Evolutionary conservation across 2,329 filamentous ascomycete species (phyloP).

Genomic region (Daldinia sp.): DNA sequence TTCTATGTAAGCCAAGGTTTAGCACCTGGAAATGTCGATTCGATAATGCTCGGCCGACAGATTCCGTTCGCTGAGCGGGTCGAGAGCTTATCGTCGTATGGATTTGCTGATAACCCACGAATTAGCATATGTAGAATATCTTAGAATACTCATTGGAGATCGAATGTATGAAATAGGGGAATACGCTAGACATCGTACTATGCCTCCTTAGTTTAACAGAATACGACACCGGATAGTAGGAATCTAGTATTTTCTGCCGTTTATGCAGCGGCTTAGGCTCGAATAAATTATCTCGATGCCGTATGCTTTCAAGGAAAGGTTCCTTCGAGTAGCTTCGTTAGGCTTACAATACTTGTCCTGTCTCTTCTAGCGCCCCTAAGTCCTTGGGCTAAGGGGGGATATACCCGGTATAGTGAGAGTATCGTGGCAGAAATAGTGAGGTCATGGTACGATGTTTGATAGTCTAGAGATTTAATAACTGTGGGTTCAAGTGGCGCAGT

Average conservation of each 20-base stretch:
- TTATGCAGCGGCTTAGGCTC: background rate
- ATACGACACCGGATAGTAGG: background rate
- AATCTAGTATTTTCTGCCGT: background rate
- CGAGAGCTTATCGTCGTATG: background rate
- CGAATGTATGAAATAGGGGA: background rate
- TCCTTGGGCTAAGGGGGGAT: background rate
- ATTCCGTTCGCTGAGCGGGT: background rate
- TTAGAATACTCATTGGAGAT: background rate
- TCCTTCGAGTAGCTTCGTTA: constrained; percentile 2
- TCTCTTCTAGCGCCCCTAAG: background rate
- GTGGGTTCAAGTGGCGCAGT: background rate
- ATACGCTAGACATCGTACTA: background rate
- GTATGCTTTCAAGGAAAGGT: background rate
- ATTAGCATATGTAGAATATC: background rate
- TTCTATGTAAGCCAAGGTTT: background rate
- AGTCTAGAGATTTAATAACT: background rate
- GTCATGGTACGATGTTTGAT: background rate
- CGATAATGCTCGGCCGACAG: background rate
- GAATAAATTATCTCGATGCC: background rate
- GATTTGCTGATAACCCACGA: background rate
- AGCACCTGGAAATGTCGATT: background rate
- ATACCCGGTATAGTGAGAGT: background rate
- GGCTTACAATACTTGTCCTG: background rate
- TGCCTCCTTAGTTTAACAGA: background rate
- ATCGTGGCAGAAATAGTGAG: background rate